Evolutionary conservation across 768 basidiomycete genomes (phyloP).

Genomic region (Pulveroboletus sp.): DNA sequence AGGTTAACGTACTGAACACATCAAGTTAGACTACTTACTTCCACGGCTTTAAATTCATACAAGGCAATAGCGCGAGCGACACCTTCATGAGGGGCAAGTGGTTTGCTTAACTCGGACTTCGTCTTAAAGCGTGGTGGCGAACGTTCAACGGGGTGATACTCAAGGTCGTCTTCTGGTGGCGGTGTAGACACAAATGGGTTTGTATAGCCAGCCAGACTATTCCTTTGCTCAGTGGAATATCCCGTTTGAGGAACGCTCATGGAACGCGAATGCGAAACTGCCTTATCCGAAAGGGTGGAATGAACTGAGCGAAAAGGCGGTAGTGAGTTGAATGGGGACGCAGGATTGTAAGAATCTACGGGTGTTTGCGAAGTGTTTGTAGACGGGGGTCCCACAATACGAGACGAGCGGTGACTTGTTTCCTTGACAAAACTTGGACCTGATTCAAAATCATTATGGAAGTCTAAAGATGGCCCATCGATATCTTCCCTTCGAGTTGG

Average conservation of each 20-base stretch:
- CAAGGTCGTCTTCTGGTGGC: constrained; percentile 20
- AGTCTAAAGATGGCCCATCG: constrained; percentile 25
- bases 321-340: constrained; percentile 33
- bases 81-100: constrained; percentile 53
- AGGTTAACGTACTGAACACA: constrained; percentile 1
- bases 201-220: constrained; percentile 10
- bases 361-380: constrained; percentile 7
- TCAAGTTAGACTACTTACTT: constrained; percentile 40
- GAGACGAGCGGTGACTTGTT: constrained; percentile 21
- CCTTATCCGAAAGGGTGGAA: constrained; percentile 31
- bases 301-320: constrained; percentile 33
- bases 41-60: constrained; percentile 68
- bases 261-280: constrained; percentile 33
- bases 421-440: constrained; percentile 35
- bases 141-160: constrained; percentile 7
- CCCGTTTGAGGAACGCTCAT: constrained; percentile 27
- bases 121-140: constrained; percentile 38
- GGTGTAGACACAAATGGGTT: constrained; percentile 29
- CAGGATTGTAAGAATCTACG: constrained; percentile 31
- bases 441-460: constrained; percentile 45
- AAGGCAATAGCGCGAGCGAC: constrained; percentile 70
- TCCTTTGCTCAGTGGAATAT: constrained; percentile 10
- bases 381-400: constrained; percentile 14
- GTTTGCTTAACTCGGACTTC: constrained; percentile 47
- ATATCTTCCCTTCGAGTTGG: constrained; percentile 30